A percentile compares a stretch with the other conserved stretches of the same genome.
These are phyloP conservation scores for Penicillium goetzii DNA, from an alignment of 495 filamentous ascomycete genomes.

Conservation along the genomic window DNA sequence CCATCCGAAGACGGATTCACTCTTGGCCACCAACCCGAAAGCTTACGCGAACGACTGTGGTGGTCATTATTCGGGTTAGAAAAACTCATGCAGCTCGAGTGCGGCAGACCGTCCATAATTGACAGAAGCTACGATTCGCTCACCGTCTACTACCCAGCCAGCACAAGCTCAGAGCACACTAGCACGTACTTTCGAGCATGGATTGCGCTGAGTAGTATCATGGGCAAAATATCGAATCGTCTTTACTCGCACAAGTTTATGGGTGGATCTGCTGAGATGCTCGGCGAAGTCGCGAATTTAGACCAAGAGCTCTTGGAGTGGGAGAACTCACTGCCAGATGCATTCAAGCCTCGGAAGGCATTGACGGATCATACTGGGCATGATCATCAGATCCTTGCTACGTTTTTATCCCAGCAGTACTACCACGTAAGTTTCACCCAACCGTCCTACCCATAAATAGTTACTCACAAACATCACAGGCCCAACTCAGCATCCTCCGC, in stretches of 20 bases:
- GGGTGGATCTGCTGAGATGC: conserved; percentile 17
- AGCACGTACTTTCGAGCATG: background rate
- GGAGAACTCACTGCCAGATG: background rate
- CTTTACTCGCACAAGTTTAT: conserved; percentile 13
- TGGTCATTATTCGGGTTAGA: conserved; percentile 3
- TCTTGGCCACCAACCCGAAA: background rate
- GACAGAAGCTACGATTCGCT: background rate
- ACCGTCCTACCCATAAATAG: background rate
- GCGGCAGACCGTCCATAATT: background rate
- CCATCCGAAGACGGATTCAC: background rate
- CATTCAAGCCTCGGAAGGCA: background rate
- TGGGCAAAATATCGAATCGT: conserved; percentile 12
- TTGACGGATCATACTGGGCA: background rate
- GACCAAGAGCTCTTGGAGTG: background rate
- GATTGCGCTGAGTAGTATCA: conserved; percentile 7
- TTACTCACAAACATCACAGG: conserved; percentile 1
- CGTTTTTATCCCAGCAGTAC: conserved; percentile 2
- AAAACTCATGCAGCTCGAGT: conserved; percentile 6
- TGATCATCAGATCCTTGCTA: background rate
- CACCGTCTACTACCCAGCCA: background rate
- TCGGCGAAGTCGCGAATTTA: conserved; percentile 6
- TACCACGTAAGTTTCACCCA: background rate
- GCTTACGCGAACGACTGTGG: background rate
- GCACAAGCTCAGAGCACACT: background rate
- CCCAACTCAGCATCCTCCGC: conserved; percentile 15